Conservation (phyloP, 2,329 filamentous ascomycete species). For the Berkeleyomyces basicola region DNA sequence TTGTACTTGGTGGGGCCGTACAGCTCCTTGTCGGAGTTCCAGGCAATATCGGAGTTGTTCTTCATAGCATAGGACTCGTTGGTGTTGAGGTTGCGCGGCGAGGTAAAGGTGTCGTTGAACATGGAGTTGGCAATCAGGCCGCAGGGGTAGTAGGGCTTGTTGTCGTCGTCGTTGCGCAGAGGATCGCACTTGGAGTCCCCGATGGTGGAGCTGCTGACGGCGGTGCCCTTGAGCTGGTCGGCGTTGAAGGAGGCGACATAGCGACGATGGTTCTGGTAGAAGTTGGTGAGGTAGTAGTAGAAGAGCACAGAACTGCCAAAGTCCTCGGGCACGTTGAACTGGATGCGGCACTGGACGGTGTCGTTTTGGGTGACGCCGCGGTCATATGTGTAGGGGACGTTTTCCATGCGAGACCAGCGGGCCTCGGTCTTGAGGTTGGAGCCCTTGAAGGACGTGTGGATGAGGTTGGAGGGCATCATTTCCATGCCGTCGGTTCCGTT, state of each 20-base stretch:
- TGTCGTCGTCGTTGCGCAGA: slow-evolving; percentile 35
- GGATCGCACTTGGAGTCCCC: slow-evolving; percentile 58
- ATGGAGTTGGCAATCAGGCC: slow-evolving; percentile 91
- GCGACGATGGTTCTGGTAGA: slow-evolving; percentile 96
- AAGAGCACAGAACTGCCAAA: slow-evolving; percentile 72
- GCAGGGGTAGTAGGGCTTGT: slow-evolving; percentile 77
- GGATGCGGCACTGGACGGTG: slow-evolving; percentile 49
- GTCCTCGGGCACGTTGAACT: slow-evolving; percentile 63
- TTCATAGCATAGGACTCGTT: slow-evolving; percentile 55
- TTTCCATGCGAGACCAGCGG: slow-evolving; percentile 27
- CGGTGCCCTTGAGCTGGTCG: slow-evolving; percentile 60
- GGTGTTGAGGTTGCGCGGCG: slow-evolving; percentile 42
- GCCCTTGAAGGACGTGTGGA: slow-evolving; percentile 57
- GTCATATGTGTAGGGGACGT: slow-evolving; percentile 24
- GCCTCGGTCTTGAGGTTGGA: slow-evolving; percentile 23
- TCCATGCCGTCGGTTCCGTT: slow-evolving; percentile 22
- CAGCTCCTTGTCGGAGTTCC: slow-evolving; percentile 65
- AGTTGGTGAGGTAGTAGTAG: slow-evolving; percentile 93
- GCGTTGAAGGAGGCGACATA: slow-evolving; percentile 84
- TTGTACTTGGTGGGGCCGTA: slow-evolving; percentile 58
- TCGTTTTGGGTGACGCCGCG: slow-evolving; percentile 22
- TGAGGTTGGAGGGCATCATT: slow-evolving; percentile 38
- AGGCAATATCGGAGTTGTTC: slow-evolving; percentile 60
- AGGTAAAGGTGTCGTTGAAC: slow-evolving; percentile 82
- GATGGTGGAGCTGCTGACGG: slow-evolving; percentile 43